Base-by-base conservation (phyloP, 2,329 filamentous ascomycete species). In the Tricladium varicosporioides region DNA sequence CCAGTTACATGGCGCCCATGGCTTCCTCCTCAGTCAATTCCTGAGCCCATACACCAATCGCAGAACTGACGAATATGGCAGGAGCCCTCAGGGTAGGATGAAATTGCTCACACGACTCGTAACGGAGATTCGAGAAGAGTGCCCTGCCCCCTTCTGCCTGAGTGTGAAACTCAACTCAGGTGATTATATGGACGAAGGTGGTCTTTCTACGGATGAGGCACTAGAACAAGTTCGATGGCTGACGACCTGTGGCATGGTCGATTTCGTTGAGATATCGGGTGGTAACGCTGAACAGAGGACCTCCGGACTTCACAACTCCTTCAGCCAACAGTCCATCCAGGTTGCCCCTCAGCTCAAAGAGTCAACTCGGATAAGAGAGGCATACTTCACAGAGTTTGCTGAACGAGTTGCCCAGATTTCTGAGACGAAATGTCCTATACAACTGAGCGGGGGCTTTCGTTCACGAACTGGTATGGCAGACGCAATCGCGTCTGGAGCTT, bases 1-100 rank as follows among this genome's bases (percentile, higher is more conserved):
- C 14, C 73, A 83, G 63, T 59, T 83, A 33, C 80, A 83, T 65
- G 79, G 73, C 2, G 79, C 79, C 0, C 82, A 86, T 60, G 83
- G 83, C 1, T 85, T 84, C 63, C 72, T 86, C 2, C 69, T 86
- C 0, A 74, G 78, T 5, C 79, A 83, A 59, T 86, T 86, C 65
- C 67, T 85, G 15, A 78, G 75, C 0, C 70, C 74, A 1, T 75
- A 72, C 22, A 76, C 74, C 0, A 86, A 86, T 63, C 66, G 66
- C 47, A 73, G 83, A 10, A 78, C 75, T 0, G 83, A 86, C 57
- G 67, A 70, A 5, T 86, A 85, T 58, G 83, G 83, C 5, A 83
- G 82, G 1, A 53, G 22, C 27, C 47, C 49, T 5, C 54, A 54
- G 15, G 44, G 47, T 13, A 43, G 59, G 36, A 50, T 59, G 52